phyloP scores from a whole-genome alignment of 208 protist genomes.

The Wallacemonas sp. region DNA sequence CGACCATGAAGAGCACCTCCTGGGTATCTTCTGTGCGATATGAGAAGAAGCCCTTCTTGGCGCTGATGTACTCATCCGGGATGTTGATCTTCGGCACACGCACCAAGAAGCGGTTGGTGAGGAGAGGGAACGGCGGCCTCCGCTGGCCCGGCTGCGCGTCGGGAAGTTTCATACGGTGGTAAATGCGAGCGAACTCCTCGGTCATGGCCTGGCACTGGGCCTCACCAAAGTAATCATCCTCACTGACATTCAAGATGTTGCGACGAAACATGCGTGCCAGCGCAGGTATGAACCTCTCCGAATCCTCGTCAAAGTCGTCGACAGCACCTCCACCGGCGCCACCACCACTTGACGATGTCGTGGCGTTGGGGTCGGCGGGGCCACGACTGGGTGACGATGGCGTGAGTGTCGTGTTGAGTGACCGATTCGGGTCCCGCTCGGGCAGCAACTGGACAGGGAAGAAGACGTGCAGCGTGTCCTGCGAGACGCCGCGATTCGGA shows the following conservation, averaged over 20 bases:
- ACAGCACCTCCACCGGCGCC: too few relatives aligned
- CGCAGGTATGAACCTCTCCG: conserved; percentile 29
- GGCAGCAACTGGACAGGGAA: conserved; percentile 44
- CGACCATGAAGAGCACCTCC: conserved; percentile 58
- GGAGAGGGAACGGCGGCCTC: conserved; percentile 24
- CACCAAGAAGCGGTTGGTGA: conserved; percentile 48
- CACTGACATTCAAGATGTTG: conserved; percentile 36
- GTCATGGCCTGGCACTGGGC: conserved; percentile 52
- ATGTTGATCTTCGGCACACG: conserved; percentile 34
- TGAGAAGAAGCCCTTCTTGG: conserved; percentile 50
- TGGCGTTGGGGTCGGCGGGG: not conserved
- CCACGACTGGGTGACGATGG: too few relatives aligned
- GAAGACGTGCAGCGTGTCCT: conserved; percentile 55
- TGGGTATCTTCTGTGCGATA: conserved; percentile 51
- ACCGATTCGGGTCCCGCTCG: not conserved
- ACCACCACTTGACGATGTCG: not conserved
- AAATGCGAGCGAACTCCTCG: conserved; percentile 64
- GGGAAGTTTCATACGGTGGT: conserved; percentile 26
- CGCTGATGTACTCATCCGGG: conserved; percentile 16
- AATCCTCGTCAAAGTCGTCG: conserved; percentile 8
- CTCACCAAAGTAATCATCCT: conserved; percentile 70
- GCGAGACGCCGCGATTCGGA: conserved; percentile 40
- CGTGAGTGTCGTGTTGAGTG: not conserved
- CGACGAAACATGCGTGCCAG: conserved; percentile 62
- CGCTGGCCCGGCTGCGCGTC: conserved; percentile 4